A percentile compares a stretch with the other conserved stretches of the same genome.
Conservation (phyloP, 306 rosid species). For the Rubus idaeus region DNA sequence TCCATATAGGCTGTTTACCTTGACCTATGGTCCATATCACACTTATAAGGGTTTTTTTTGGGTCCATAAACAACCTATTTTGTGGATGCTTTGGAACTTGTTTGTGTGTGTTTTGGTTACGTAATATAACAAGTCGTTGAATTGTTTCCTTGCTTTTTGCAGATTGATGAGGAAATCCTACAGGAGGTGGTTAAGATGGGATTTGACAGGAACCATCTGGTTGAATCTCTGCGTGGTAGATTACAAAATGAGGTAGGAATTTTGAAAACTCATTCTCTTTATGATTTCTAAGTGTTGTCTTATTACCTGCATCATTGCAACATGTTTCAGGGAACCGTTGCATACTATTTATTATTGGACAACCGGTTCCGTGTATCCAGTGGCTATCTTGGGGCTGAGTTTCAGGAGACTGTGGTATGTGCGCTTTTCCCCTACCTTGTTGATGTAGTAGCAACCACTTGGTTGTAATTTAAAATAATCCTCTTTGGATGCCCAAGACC, state of each 20-base stretch:
- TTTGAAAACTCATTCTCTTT: conserved; percentile 22
- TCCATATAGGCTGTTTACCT: background rate
- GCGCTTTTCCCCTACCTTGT: background rate
- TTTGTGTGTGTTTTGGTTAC: background rate
- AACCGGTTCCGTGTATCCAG: conserved; percentile 72
- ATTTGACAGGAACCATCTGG: conserved; percentile 64
- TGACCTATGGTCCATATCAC: conserved; percentile 6
- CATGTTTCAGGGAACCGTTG: conserved; percentile 83
- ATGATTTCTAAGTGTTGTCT: conserved; percentile 20
- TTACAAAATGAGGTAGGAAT: conserved; percentile 71
- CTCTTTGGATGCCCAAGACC: conserved; percentile 2
- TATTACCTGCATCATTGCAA: conserved; percentile 14
- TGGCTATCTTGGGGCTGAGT: conserved; percentile 94
- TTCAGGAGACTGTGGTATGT: conserved; percentile 81
- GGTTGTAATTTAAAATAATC: background rate
- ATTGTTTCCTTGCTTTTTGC: conserved; percentile 32
- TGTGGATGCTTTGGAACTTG: background rate
- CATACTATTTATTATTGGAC: conserved; percentile 82
- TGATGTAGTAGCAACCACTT: background rate
- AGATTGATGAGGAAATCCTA: conserved; percentile 92
- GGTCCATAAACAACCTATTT: background rate
- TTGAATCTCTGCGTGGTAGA: conserved; percentile 80
- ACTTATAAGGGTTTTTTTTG: background rate
- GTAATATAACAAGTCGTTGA: background rate
- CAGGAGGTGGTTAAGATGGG: conserved; percentile 82